phyloP scores from a whole-genome alignment of 1,284 basidiomycete genomes.

The Rhodotorula mucilaginosa region DNA sequence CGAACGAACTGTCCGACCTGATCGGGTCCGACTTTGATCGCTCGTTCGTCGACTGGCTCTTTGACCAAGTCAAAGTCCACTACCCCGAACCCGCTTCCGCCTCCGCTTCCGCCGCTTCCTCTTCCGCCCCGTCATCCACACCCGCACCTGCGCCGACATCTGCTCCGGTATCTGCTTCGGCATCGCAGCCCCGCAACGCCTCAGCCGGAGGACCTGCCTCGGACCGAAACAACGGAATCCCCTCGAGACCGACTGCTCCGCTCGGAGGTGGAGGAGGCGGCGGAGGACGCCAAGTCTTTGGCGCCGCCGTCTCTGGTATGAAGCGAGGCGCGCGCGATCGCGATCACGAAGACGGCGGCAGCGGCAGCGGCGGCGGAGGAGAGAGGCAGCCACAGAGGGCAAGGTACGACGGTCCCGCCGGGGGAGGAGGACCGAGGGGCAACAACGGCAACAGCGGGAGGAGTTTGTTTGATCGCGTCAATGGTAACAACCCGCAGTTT shows the following conservation, averaged over 20 bases:
- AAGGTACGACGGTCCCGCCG: constrained; percentile 12
- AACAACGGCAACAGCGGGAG: constrained; percentile 1
- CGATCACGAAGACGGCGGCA: not conserved
- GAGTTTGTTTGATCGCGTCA: constrained; percentile 41
- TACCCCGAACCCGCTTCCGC: constrained; percentile 52
- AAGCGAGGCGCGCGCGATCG: constrained; percentile 38
- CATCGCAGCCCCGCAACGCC: constrained; percentile 1
- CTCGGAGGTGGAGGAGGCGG: not conserved
- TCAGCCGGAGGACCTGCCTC: not conserved
- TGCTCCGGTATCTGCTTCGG: not conserved
- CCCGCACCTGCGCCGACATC: constrained; percentile 51
- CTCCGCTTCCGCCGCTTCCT: not conserved
- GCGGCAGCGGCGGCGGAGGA: not conserved
- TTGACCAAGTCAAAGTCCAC: constrained; percentile 60
- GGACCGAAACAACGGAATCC: constrained; percentile 1
- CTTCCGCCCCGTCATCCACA: constrained; percentile 2
- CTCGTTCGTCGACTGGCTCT: constrained; percentile 79
- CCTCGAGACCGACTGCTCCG: constrained; percentile 9
- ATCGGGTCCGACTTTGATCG: constrained; percentile 56
- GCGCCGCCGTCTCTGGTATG: constrained; percentile 40
- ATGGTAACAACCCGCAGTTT: constrained; percentile 32
- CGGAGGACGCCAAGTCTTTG: constrained; percentile 34
- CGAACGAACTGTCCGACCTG: constrained; percentile 69
- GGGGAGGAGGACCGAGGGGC: not conserved
- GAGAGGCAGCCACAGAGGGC: constrained; percentile 21